Evolutionary conservation across 495 filamentous ascomycete genomes (phyloP).

Genomic region (Penicillium paxilli): DNA sequence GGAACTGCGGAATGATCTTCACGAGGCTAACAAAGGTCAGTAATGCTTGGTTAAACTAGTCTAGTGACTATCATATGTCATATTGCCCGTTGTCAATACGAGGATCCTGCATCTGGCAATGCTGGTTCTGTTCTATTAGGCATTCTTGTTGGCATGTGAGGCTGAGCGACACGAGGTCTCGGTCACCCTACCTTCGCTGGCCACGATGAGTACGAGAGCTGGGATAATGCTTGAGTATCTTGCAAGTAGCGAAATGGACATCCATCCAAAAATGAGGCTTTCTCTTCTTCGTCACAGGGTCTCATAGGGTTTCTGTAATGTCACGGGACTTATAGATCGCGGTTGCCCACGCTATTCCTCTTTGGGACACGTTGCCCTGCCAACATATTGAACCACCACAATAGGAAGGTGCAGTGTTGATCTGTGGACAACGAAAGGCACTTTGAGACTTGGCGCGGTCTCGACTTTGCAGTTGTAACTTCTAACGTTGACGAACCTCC

Average conservation of each 20-base stretch:
- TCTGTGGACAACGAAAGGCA: conserved; percentile 13
- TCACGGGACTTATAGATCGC: not conserved
- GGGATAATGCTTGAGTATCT: too few species aligned
- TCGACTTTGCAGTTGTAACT: conserved; percentile 3
- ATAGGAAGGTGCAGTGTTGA: conserved; percentile 13
- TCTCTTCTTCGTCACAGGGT: too few species aligned
- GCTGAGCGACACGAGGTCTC: not conserved
- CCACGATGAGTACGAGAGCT: too few species aligned
- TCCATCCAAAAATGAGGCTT: too few species aligned
- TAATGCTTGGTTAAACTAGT: not conserved
- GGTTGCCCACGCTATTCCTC: not conserved
- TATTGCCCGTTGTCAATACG: not conserved
- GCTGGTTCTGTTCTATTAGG: too few species aligned
- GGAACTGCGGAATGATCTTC: not conserved
- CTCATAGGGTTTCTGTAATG: too few species aligned
- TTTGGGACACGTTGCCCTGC: conserved; percentile 16
- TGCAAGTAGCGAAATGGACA: too few species aligned
- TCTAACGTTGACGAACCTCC: not conserved
- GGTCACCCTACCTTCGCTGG: too few species aligned
- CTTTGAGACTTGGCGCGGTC: not conserved
- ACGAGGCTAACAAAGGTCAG: not conserved
- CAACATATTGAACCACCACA: conserved; percentile 15
- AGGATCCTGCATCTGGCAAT: not conserved
- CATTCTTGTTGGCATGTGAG: not conserved
- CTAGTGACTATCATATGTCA: not conserved